phyloP scores from a whole-genome alignment of 192 early-diverging fungal species.

The Geranomyces variabilis region DNA sequence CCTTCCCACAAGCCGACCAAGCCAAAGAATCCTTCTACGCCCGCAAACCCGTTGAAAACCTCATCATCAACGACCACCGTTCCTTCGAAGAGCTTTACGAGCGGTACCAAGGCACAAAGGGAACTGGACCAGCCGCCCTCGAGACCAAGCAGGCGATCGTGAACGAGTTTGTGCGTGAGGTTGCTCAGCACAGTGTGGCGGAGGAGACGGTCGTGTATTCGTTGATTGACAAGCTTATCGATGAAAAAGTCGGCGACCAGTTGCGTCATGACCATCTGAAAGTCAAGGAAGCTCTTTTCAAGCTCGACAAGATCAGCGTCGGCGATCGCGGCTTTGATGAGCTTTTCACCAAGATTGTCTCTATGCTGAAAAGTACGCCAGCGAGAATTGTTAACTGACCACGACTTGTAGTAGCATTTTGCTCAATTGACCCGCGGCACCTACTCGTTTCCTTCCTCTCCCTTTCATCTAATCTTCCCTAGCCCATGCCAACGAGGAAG shows the following conservation, averaged over 20 bases:
- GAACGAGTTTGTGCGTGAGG: conserved; percentile 29
- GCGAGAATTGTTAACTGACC: background rate
- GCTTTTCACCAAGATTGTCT: background rate
- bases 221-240: conserved; percentile 1
- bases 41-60: conserved; percentile 5
- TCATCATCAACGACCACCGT: conserved; percentile 27
- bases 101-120: conserved; percentile 1
- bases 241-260: conserved; percentile 23
- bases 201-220: conserved; percentile 30
- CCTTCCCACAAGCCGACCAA: conserved; percentile 7
- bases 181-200: conserved; percentile 22
- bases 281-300: conserved; percentile 21
- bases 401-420: background rate
- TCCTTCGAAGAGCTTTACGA: conserved; percentile 31
- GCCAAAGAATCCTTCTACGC: conserved; percentile 5
- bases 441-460: background rate
- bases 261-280: conserved; percentile 21
- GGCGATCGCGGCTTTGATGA: conserved; percentile 6
- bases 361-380: conserved; percentile 5
- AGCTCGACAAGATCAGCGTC: conserved; percentile 23
- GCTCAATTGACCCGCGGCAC: no score
- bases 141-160: conserved; percentile 20
- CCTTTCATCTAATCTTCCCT: background rate
- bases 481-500: conserved; percentile 31
- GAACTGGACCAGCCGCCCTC: background rate